Conservation (phyloP, 495 filamentous ascomycete species). For the Penicillium simplicissimum region DNA sequence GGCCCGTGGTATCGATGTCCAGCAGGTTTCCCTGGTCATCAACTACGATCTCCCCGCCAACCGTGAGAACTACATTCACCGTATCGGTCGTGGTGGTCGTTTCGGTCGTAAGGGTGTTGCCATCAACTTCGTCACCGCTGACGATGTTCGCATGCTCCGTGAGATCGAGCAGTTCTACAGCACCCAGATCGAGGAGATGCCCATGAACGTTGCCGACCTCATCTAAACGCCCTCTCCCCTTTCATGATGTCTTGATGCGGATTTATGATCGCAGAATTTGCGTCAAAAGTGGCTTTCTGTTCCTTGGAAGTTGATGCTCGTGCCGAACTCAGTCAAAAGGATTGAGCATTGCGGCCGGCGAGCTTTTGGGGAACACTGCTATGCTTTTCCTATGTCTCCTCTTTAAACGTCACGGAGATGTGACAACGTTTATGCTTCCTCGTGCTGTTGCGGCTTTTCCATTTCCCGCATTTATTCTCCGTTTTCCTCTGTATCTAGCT, state of each 20-base stretch:
- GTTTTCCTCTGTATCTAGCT: slow-evolving; percentile 41
- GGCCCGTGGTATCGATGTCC: slow-evolving; percentile 98
- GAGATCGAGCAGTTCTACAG: slow-evolving; percentile 82
- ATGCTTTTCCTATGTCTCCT: slow-evolving; percentile 45
- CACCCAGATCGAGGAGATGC: slow-evolving; percentile 65
- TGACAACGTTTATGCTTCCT: slow-evolving; percentile 46
- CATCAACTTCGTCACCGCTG: slow-evolving; percentile 99
- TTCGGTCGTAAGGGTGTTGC: slow-evolving; percentile 99
- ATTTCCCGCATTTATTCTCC: slow-evolving; percentile 29
- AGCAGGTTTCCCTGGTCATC: slow-evolving; percentile 99
- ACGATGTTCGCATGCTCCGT: slow-evolving; percentile 98
- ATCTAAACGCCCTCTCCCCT: slow-evolving; percentile 47
- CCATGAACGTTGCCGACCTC: slow-evolving; percentile 62
- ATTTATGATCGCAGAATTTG: slow-evolving; percentile 47
- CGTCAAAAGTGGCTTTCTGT: slow-evolving; percentile 53
- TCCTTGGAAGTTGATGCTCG: neutral
- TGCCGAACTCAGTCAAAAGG: neutral
- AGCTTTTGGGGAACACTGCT: slow-evolving; percentile 14
- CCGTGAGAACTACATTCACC: slow-evolving; percentile 99
- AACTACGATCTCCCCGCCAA: slow-evolving; percentile 99
- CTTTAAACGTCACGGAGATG: slow-evolving; percentile 40
- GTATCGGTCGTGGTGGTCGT: slow-evolving; percentile 97
- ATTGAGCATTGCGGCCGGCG: neutral
- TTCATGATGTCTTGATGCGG: slow-evolving; percentile 43
- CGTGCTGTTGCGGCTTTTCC: slow-evolving; percentile 45